Conservation (phyloP, 345 rosid species). For the Populus pruinosa region DNA sequence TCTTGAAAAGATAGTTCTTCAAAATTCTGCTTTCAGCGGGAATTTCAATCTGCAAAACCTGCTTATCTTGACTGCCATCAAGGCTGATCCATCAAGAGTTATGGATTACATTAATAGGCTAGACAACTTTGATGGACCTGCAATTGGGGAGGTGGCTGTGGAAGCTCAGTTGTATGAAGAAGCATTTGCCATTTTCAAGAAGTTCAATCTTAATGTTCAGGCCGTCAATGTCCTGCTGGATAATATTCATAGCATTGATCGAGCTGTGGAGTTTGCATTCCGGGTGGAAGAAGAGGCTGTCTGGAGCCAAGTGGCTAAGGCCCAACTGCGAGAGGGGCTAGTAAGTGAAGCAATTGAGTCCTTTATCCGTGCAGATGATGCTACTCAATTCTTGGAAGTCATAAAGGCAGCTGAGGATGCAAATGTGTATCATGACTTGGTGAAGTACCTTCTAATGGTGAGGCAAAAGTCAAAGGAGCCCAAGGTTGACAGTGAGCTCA, state of each 20-base stretch:
- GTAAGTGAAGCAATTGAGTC: constrained; percentile 96
- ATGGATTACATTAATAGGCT: constrained; percentile 93
- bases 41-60: constrained; percentile 91
- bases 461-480: constrained; percentile 95
- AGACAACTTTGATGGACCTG: constrained; percentile 97
- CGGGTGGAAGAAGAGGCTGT: constrained; percentile 97
- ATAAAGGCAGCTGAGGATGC: constrained; percentile 69
- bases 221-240: constrained; percentile 71
- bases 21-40: constrained; percentile 96
- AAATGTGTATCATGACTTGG: constrained; percentile 84
- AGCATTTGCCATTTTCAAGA: constrained; percentile 74
- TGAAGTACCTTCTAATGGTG: constrained; percentile 89
- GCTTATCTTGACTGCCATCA: constrained; percentile 90
- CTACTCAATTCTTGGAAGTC: constrained; percentile 69
- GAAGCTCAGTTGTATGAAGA: constrained; percentile 86
- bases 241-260: constrained; percentile 62
- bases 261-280: constrained; percentile 95
- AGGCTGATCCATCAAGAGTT: constrained; percentile 93
- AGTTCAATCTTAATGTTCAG: constrained; percentile 69
- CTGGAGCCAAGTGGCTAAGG: constrained; percentile 95
- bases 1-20: constrained; percentile 94
- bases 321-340: constrained; percentile 89
- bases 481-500: constrained; percentile 89
- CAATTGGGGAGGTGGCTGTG: constrained; percentile 94
- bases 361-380: constrained; percentile 90